Evolutionary conservation across 225 moss, liverwort and hornwort genomes (phyloP).

Genomic region (Asterella californica): DNA sequence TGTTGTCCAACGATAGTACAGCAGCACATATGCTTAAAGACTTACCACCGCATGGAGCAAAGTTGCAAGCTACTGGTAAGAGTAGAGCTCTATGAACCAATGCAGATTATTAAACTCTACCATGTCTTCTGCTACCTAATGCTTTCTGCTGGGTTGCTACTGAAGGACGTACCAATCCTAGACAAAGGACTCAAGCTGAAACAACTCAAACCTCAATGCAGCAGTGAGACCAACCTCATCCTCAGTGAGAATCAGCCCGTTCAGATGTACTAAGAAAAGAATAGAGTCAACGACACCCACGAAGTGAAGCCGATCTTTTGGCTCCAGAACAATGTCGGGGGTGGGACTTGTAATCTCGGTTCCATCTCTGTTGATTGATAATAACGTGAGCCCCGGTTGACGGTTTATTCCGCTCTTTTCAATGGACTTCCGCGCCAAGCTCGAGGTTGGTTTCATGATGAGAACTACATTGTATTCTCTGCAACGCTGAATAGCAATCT

Average conservation of each 20-base stretch:
- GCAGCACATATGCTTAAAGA: neutral
- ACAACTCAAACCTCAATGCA: neutral
- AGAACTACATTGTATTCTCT: slow-evolving; percentile 83
- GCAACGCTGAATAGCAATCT: neutral
- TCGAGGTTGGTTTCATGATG: slow-evolving; percentile 66
- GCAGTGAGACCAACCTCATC: slow-evolving; percentile 57
- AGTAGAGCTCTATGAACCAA: neutral
- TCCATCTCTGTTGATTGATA: slow-evolving; percentile 57
- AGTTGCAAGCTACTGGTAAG: neutral
- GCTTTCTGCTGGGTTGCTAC: neutral
- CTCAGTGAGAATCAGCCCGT: slow-evolving; percentile 66
- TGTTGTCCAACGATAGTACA: neutral
- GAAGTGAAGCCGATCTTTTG: slow-evolving; percentile 78
- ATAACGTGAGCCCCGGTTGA: slow-evolving; percentile 58
- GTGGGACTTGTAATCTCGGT: slow-evolving; percentile 37
- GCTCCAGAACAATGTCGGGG: slow-evolving; percentile 47
- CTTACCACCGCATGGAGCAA: neutral
- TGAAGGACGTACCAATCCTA: neutral
- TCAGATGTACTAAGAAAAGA: slow-evolving; percentile 58
- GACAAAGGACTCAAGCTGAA: neutral
- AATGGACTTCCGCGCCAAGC: slow-evolving; percentile 52
- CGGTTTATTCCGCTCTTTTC: slow-evolving; percentile 67
- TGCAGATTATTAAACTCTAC: too few relatives aligned
- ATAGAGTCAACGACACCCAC: slow-evolving; percentile 74
- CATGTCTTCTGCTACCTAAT: neutral